A percentile compares a stretch with the other conserved stretches of the same genome.
phyloP scores from a whole-genome alignment of 2,329 filamentous ascomycete genomes.

The Lachnellula hyalina region DNA sequence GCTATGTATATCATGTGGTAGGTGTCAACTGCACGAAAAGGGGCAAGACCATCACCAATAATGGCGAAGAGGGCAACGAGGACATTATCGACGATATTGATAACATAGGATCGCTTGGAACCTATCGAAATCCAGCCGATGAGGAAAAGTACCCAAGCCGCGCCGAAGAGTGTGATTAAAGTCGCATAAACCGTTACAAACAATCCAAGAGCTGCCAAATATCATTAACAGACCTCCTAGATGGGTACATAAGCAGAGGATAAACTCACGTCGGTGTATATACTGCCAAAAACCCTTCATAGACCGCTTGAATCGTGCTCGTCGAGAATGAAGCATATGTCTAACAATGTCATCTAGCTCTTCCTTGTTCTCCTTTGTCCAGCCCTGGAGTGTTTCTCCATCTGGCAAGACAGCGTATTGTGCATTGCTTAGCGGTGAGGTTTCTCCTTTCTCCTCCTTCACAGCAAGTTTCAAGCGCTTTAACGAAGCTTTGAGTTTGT shows the following conservation, averaged over 20 bases:
- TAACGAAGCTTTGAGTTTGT: constrained; percentile 20
- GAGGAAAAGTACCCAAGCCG: constrained; percentile 82
- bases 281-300: constrained; percentile 80
- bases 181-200: constrained; percentile 77
- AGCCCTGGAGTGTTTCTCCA: constrained; percentile 66
- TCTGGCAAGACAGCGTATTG: constrained; percentile 77
- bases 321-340: constrained; percentile 77
- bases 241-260: not conserved
- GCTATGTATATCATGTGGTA: constrained; percentile 84
- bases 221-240: not conserved
- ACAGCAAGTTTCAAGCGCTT: constrained; percentile 11
- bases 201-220: constrained; percentile 60
- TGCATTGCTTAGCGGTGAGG: constrained; percentile 59
- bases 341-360: constrained; percentile 82
- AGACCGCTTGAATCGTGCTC: constrained; percentile 70
- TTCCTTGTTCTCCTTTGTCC: constrained; percentile 66
- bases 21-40: constrained; percentile 75
- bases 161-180: constrained; percentile 77
- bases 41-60: constrained; percentile 63
- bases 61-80: constrained; percentile 65
- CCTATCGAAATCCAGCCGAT: constrained; percentile 88
- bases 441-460: constrained; percentile 46
- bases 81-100: constrained; percentile 65
- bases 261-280: constrained; percentile 56
- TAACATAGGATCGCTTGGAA: constrained; percentile 59